Conservation (phyloP, 768 basidiomycete species). For the Suillus placidus region DNA sequence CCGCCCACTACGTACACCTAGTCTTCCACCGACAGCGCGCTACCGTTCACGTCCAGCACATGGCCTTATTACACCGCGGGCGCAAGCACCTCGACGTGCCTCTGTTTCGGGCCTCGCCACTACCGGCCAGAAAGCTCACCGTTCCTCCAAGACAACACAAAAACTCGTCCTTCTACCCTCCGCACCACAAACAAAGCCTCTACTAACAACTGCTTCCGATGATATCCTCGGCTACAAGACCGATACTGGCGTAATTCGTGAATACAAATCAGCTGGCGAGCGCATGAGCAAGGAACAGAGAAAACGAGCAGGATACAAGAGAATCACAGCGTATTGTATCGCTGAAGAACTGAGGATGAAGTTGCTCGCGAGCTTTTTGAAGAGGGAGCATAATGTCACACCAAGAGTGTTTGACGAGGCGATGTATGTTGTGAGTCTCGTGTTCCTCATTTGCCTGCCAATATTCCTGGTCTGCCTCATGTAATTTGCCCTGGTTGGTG, state of each 20-base stretch:
- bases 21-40: constrained; percentile 9
- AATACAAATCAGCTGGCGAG: constrained; percentile 85
- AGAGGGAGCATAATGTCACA: constrained; percentile 89
- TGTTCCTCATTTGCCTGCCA: background rate
- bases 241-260: constrained; percentile 60
- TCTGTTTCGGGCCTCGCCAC: constrained; percentile 36
- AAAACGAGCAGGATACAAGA: constrained; percentile 75
- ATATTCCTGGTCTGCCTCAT: constrained; percentile 6
- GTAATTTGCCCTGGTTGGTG: constrained; percentile 6
- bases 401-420: constrained; percentile 93
- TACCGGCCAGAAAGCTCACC: constrained; percentile 53
- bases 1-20: background rate
- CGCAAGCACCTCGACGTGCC: constrained; percentile 28
- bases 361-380: constrained; percentile 79
- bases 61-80: constrained; percentile 6
- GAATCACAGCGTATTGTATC: constrained; percentile 89
- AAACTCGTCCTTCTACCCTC: constrained; percentile 90
- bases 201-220: constrained; percentile 39
- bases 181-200: constrained; percentile 83
- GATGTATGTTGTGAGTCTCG: constrained; percentile 76
- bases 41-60: constrained; percentile 14
- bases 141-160: constrained; percentile 90
- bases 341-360: constrained; percentile 88
- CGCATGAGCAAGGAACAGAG: constrained; percentile 87
- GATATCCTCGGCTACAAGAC: constrained; percentile 62